Evolutionary conservation across 306 rosid species (phyloP), one percentile per base, ranked within the genome.

Genomic region (Crataegus laevigata): DNA sequence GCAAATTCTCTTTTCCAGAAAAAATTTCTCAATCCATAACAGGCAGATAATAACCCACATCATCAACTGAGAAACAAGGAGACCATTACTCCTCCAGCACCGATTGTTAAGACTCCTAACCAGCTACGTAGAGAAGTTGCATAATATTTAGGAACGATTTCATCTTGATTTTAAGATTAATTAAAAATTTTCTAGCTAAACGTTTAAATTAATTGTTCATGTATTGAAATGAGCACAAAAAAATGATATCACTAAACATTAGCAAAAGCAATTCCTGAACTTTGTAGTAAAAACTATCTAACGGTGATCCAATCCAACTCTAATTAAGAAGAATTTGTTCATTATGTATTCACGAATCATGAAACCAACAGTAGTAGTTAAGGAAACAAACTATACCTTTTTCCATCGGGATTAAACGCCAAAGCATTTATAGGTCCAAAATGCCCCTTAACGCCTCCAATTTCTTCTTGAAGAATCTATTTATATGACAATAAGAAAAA

Each of bases 401-500:
- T 91, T 25, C 98, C 98, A 76, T 94, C 96, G 34, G 97, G 97
- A 65, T 94, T 94, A 84, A 94, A 91, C 68, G 99, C 96, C 84
- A 94, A 68, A 61, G 97, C 96, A 82, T 94, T 94, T 69, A 94
- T 94, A 8, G 97, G 99, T 84, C 99, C 99, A 79, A 92, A 94
- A 81, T 94, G 99, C 57, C 99, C 99, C 79, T 94, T 94, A 34
- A 94, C 97, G 59, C 97, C 98, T 54, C 98, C 97, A 82, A 94
- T 90, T 84, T 94, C 98, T 86, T 90, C 98, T 89, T 90, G 96
- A 77, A 94, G 96, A 85, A 94, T 85, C 99, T 94, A 83, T 77
- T 18, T 74, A 75, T 32, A 76, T 15, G 18, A 43, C 18, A 50
- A 5, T 61, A 69, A 74, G n/a, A 67, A 11, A 21, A 30, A 71